Base-by-base conservation (phyloP, 2,329 filamentous ascomycete species). In the Aspergillus calidoustus region DNA sequence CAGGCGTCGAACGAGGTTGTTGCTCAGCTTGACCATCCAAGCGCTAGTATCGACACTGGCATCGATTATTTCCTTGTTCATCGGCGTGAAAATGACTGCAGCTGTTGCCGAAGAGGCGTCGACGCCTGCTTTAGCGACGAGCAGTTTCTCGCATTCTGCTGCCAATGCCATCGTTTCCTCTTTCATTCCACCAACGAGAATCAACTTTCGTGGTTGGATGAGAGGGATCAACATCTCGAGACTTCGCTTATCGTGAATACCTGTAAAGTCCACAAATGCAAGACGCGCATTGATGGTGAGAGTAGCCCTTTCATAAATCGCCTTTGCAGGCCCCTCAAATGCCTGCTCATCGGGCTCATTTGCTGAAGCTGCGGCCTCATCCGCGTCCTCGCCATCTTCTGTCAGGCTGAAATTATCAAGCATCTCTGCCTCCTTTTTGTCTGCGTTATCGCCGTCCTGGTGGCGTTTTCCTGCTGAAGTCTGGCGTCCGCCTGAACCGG, bases 31-130 rank as follows among this genome's bases (percentile, higher is more conserved):
- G 63, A 99, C 91, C 25, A 91, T 89, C 95, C 96, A 99, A 4
- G 95, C 93, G 74, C 98, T 97, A 5, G 94, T 98, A 74, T 99
- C 95, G 47, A 98, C 94, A 72, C 93, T 97, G 13, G 94, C 95
- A 76, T 99, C 89, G 47, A 99, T 84, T 15, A 84, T 81, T 38
- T 85, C 82, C 25, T 93, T 93, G n/a, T 91, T 82, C 9, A 81
- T 77, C 1, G 95, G 95, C 0, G 92, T 93, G 73, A 94, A 94
- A 5, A 99, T 91, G 65, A 93, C 89, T 41, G 87, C 84, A 78
- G 78, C 48, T 74, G 77, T 70, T n/a, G 79, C 79, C 34, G 89
- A 79, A 30, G 71, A 66, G n/a, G 64, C 67, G 15, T 70, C 70
- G 23, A 68, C 64, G 3, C 70, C 76, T 4, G 74, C 69, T 63